Base-by-base conservation (phyloP, 805 yeast genomes). In the Pichia californica region DNA sequence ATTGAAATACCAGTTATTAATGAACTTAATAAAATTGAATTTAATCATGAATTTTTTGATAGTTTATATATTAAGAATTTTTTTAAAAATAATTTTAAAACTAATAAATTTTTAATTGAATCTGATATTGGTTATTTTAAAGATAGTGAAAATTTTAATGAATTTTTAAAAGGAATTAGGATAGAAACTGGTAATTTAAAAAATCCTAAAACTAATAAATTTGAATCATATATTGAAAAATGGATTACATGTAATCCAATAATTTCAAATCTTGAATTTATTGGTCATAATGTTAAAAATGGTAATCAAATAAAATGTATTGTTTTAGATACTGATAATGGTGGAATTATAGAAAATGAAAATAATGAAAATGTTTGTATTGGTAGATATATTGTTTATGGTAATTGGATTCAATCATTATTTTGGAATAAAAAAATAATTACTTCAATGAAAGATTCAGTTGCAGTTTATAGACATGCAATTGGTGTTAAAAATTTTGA, bases 401-500 rank as follows among this genome's bases (percentile, higher is more conserved):
- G 79, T 5, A 66, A 67, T 35, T 77, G 79, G 78, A 53, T 63
- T 3, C 79, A 76, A 55, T 82, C 78, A 0, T 46, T 77, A 1
- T 44, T 73, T 3, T 68, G 63, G 63, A 52, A 56, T 37, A 59
- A 38, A 38, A 20, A 21, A 3, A 14, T 29, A 2, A 34, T 10
- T 52, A 32, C 9, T 27, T 34, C 9, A 21, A 52, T 47, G 66
- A 5, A 29, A 64, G 9, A 52, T 6, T 48, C 52, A 15, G 39
- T 58, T 13, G 48, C 63, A 18, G 25, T 43, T 26, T 50, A 45
- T 31, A 44, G 34, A 32, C 33, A 50, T 34, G 48, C 47, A 19
- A 42, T 39, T 7, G 19, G 23, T 9, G 49, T 52, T 53, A 34
- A 28, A 23, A n/a, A n/a, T n/a, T n/a, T n/a, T n/a, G n/a, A n/a